Base-by-base conservation (phyloP, 345 rosid genomes). In the Euphorbia lathyris region DNA sequence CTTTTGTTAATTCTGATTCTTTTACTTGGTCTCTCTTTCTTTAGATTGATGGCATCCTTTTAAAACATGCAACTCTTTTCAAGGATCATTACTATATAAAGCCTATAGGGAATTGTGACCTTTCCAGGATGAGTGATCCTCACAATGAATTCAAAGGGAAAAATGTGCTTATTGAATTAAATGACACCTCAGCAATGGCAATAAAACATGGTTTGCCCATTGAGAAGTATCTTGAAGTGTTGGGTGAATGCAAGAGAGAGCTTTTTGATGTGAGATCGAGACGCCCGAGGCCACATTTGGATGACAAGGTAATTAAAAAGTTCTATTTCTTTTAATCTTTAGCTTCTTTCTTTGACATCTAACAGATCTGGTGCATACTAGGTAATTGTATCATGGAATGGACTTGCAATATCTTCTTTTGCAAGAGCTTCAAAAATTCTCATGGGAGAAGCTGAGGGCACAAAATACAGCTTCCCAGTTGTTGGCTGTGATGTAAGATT, bases 361-460 rank as follows among this genome's bases (percentile, higher is more conserved):
- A 61, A 73, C 50, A 14, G 40, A 67, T 30, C 45, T 69, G 58
- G 29, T 72, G 68, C 68, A 68, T 72, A 47, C n/a, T 79, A 93
- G 98, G 91, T 94, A 58, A 94, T 89, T 14, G 93, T 94, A 40
- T 83, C 98, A 0, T 94, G 98, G 98, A 94, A 94, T 47, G 98
- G 98, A 70, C 94, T 94, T 34, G 86, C 72, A 55, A 94, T 94
- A 66, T 86, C 98, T 52, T 71, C 96, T 66, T 88, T 94, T 53
- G 95, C 96, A 43, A 87, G 94, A 84, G 97, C 96, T 65, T 89
- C 98, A 55, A 84, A 84, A 81, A 85, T 94, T 73, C 92, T 94
- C 27, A 77, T 66, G 72, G 71, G 74, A 22, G 96, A 91, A 83
- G 76, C 83, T 43, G 80, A 78, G 65, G 76, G 72, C 74, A 79